Conservation (phyloP, 1,284 basidiomycete species). For the Leccinum laetum region DNA sequence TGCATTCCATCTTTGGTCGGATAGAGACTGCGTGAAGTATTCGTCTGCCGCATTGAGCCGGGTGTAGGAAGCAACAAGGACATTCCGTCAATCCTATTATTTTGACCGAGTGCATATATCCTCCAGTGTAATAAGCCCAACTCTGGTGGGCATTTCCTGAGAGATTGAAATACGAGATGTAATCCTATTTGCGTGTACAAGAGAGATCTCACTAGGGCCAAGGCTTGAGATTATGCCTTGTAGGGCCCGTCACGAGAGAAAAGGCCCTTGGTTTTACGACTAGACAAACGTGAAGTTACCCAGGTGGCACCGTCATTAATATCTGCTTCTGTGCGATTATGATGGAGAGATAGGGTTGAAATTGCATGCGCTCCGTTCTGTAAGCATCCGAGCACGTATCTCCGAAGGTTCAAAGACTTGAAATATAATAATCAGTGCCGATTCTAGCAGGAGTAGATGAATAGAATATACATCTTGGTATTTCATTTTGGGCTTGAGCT, state of each 20-base stretch:
- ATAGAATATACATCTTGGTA: slow-evolving; percentile 80
- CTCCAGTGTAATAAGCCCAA: slow-evolving; percentile 84
- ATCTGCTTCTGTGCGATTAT: slow-evolving; percentile 69
- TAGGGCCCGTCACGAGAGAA: no score
- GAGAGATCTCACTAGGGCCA: no score
- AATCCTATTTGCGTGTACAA: slow-evolving; percentile 92
- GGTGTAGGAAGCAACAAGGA: slow-evolving; percentile 64
- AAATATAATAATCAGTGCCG: slow-evolving; percentile 9
- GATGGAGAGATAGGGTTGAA: slow-evolving; percentile 72
- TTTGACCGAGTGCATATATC: slow-evolving; percentile 82
- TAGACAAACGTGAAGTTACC: no score
- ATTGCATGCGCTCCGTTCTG: slow-evolving; percentile 96
- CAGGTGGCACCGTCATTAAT: no score
- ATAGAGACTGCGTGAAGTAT: slow-evolving; percentile 71
- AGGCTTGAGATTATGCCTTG: no score
- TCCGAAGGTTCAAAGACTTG: slow-evolving; percentile 99
- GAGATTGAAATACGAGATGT: slow-evolving; percentile 78
- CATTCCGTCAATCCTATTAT: slow-evolving; percentile 77
- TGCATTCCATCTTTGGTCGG: slow-evolving; percentile 61
- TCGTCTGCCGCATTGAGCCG: slow-evolving; percentile 64
- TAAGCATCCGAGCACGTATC: slow-evolving; percentile 89
- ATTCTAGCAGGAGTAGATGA: slow-evolving; percentile 8
- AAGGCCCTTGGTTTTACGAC: no score
- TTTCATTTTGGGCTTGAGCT: slow-evolving; percentile 72
- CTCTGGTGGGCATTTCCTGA: slow-evolving; percentile 48